Evolutionary conservation across 2,329 filamentous ascomycete genomes (phyloP).

Genomic region (Colletotrichum coccodes): DNA sequence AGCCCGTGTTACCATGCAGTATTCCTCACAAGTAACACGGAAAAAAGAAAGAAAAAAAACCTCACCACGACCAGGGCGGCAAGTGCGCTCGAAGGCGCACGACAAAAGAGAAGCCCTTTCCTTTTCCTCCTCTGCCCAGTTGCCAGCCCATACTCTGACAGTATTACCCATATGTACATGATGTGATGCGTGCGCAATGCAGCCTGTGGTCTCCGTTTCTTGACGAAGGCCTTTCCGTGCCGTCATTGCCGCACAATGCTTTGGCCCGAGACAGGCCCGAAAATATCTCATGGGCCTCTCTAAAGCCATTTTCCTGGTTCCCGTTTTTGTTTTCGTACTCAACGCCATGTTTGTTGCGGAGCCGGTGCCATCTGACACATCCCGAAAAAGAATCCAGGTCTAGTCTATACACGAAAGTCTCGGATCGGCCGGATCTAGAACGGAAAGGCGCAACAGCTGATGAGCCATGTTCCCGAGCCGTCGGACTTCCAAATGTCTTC

Average conservation of each 20-base stretch:
- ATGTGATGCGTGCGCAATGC: conserved; percentile 10
- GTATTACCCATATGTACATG: conserved; percentile 31
- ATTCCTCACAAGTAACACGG: conserved; percentile 20
- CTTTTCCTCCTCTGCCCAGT: conserved; percentile 16
- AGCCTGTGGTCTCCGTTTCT: neutral
- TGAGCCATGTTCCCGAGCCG: conserved; percentile 4
- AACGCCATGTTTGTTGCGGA: conserved; percentile 6
- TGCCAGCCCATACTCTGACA: conserved; percentile 31
- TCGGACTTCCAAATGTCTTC: conserved; percentile 15
- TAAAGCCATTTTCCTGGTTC: neutral
- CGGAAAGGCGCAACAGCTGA: conserved; percentile 7
- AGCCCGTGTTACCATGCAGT: conserved; percentile 23
- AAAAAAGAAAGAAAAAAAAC: conserved; percentile 7
- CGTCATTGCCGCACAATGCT: conserved; percentile 11
- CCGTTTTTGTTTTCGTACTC: conserved; percentile 15
- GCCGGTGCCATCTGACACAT: conserved; percentile 7
- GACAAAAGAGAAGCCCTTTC: conserved; percentile 16
- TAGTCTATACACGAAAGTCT: conserved; percentile 34
- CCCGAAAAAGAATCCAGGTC: conserved; percentile 23
- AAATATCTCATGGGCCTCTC: neutral
- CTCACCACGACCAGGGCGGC: conserved; percentile 6
- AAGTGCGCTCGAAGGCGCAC: neutral
- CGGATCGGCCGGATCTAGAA: conserved; percentile 5
- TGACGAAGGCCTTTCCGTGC: conserved; percentile 1
- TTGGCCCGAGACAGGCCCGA: neutral